Conservation (phyloP, 345 rosid genomes). For the Citrus trifoliata region DNA sequence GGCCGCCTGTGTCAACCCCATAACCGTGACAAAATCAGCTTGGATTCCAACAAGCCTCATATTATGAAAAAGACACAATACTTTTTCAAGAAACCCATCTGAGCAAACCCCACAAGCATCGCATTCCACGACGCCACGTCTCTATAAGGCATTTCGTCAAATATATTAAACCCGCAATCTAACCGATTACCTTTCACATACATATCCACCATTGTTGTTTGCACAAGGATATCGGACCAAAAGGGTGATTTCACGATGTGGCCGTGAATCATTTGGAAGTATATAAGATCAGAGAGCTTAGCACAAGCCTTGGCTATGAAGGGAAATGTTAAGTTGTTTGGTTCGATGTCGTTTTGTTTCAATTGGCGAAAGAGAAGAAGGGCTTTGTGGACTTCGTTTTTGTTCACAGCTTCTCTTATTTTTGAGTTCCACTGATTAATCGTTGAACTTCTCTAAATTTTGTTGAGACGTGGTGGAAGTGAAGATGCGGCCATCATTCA, state of each 20-base stretch:
- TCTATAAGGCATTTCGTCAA: constrained; percentile 50
- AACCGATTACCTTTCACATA: constrained; percentile 38
- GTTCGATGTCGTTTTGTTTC: constrained; percentile 41
- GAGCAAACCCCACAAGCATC: constrained; percentile 50
- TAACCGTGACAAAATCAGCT: constrained; percentile 57
- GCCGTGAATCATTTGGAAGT: constrained; percentile 36
- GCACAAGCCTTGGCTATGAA: constrained; percentile 64
- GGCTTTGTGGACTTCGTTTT: constrained; percentile 30
- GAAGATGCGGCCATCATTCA: constrained; percentile 25
- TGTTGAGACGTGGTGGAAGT: constrained; percentile 13
- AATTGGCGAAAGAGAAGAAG: constrained; percentile 44
- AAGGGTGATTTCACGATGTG: constrained; percentile 46
- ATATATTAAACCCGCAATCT: constrained; percentile 34
- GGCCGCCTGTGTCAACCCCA: constrained; percentile 40
- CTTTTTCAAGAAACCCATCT: constrained; percentile 30
- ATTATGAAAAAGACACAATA: constrained; percentile 22
- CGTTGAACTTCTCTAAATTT: constrained; percentile 14
- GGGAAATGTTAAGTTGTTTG: constrained; percentile 59
- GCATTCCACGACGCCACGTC: constrained; percentile 64
- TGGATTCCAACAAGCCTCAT: constrained; percentile 39
- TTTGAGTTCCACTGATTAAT: constrained; percentile 37
- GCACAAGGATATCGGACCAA: constrained; percentile 40
- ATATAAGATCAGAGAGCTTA: constrained; percentile 23
- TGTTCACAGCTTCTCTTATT: constrained; percentile 43
- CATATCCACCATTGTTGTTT: constrained; percentile 46